A percentile compares a stretch with the other conserved stretches of the same genome.
phyloP scores from a whole-genome alignment of 1,284 basidiomycete species.

The Cutaneotrichosporon dermatis region DNA sequence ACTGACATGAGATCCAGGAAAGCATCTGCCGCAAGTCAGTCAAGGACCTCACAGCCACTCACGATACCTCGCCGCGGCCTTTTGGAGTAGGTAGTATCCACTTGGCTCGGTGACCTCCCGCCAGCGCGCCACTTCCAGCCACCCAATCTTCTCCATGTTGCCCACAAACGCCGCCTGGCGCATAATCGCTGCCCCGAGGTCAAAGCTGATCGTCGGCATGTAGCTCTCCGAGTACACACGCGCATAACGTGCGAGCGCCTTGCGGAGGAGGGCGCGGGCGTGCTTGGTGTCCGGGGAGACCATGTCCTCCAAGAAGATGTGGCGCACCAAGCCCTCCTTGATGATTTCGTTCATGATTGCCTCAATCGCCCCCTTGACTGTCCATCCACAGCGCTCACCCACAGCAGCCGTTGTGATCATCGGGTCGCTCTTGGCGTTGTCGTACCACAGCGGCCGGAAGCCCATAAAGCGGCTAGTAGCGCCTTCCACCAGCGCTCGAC shows the following conservation, averaged over 20 bases:
- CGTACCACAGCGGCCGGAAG: background rate
- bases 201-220: slow-evolving; percentile 17
- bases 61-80: slow-evolving; percentile 38
- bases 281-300: background rate
- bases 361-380: background rate
- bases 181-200: slow-evolving; percentile 28
- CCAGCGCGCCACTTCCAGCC: slow-evolving; percentile 27
- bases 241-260: background rate
- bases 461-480: background rate
- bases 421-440: slow-evolving; percentile 1
- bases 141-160: slow-evolving; percentile 34
- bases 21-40: slow-evolving; percentile 23
- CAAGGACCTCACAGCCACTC: background rate
- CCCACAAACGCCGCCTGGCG: slow-evolving; percentile 34
- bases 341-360: background rate
- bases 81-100: slow-evolving; percentile 22
- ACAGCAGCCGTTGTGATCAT: background rate
- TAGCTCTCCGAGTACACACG: slow-evolving; percentile 6
- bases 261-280: background rate
- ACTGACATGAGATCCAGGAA: slow-evolving; percentile 38
- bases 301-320: background rate
- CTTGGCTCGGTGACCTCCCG: slow-evolving; percentile 1
- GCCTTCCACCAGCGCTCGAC: background rate
- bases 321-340: background rate
- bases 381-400: background rate